Conservation (phyloP, 2,329 filamentous ascomycete genomes). For the Ophiostoma piceae region DNA sequence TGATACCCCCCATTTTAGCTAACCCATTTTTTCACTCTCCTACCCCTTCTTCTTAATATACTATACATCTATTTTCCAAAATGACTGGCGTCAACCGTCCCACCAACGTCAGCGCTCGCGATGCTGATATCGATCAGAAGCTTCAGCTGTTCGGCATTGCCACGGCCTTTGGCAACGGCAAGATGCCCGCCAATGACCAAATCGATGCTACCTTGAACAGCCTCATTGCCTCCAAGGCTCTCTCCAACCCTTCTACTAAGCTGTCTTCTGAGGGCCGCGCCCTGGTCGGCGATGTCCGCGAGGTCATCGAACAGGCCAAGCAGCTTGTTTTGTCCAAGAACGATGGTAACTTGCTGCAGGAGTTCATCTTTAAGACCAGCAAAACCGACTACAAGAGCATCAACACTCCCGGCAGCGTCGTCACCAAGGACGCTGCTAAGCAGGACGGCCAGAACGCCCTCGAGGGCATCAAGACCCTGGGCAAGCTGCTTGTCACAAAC, state of each 20-base stretch:
- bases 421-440: conserved; percentile 71
- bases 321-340: conserved; percentile 86
- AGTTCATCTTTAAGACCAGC: conserved; percentile 93
- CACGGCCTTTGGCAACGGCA: conserved; percentile 78
- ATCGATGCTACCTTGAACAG: conserved; percentile 94
- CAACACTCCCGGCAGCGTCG: conserved; percentile 56
- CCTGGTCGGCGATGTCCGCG: conserved; percentile 70
- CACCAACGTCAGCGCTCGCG: conserved; percentile 67
- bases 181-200: conserved; percentile 91
- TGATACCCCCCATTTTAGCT: not conserved
- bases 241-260: conserved; percentile 65
- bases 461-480: conserved; percentile 80
- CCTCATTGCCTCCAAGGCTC: conserved; percentile 64
- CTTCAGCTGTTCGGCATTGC: conserved; percentile 91
- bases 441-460: conserved; percentile 80
- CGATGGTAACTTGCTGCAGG: conserved; percentile 85
- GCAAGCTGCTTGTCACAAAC: conserved; percentile 86
- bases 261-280: conserved; percentile 76
- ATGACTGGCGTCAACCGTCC: conserved; percentile 60
- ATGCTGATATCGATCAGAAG: conserved; percentile 85
- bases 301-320: conserved; percentile 81
- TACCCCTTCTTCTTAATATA: not conserved
- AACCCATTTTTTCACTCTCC: not conserved
- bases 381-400: conserved; percentile 64
- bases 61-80: not conserved